phyloP scores from a whole-genome alignment of 2,329 filamentous ascomycete genomes.

The Aphanoascus verrucosus region DNA sequence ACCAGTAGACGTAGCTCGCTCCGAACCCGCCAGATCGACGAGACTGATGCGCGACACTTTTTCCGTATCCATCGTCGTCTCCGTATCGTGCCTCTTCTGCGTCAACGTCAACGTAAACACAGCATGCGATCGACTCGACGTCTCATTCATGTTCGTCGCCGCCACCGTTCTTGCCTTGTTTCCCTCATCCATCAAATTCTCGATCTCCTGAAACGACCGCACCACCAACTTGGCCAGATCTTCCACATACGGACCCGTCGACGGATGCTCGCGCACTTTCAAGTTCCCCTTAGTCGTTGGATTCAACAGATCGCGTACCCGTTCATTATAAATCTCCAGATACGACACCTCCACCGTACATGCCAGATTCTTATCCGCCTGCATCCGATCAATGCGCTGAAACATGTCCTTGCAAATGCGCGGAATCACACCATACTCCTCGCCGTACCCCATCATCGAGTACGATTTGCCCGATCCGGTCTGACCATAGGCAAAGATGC shows the following conservation, averaged over 20 bases:
- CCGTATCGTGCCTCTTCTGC: conserved; percentile 79
- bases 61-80: conserved; percentile 94
- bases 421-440: conserved; percentile 90
- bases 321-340: conserved; percentile 97
- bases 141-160: conserved; percentile 99
- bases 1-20: conserved; percentile 92
- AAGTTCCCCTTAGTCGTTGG: conserved; percentile 91
- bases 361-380: conserved; percentile 63
- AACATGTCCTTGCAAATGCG: conserved; percentile 98
- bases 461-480: conserved; percentile 98
- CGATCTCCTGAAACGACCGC: conserved; percentile 86
- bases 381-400: conserved; percentile 61
- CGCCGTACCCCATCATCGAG: conserved; percentile 99
- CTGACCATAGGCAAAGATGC: conserved; percentile 98
- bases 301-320: conserved; percentile 89
- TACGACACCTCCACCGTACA: conserved; percentile 98
- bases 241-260: conserved; percentile 94
- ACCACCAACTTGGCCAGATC: conserved; percentile 93
- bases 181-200: conserved; percentile 96
- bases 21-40: conserved; percentile 94
- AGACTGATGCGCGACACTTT: conserved; percentile 97
- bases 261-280: conserved; percentile 94
- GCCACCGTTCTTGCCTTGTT: conserved; percentile 98
- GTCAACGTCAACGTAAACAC: conserved; percentile 95
- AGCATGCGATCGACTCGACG: conserved; percentile 92